Evolutionary conservation across 495 filamentous ascomycete species (phyloP), one percentile per base, ranked within the genome.

Genomic region (Penicillium psychrofluorescens): DNA sequence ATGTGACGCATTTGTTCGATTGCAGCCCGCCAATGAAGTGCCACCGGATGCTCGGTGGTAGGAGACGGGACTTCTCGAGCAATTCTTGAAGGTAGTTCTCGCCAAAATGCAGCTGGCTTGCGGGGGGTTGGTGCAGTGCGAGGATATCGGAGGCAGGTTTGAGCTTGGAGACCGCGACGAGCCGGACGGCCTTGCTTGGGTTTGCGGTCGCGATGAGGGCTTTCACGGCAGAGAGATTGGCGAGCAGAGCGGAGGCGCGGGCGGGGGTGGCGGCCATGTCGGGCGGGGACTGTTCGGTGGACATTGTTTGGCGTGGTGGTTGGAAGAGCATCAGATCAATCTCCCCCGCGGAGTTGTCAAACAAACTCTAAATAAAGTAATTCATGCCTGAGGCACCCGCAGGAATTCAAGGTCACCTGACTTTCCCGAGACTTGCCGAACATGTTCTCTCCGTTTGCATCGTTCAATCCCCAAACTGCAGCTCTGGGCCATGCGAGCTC

Each of bases 51-150:
- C 68, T 75, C 0, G 85, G 80, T 0, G 92, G 92, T 6, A 97
- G 78, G 13, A 89, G 54, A 8, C 76, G 70, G 9, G 90, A 85
- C 67, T 98, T 98, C 61, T 91, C 80, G 39, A 78, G 68, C 35
- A 98, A 81, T 59, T 98, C 92, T 67, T 96, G 90, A 11, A 86
- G 75, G 72, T 98, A 98, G 70, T 98, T 98, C 67, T 98, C 92
- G 49, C 92, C 92, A 63, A 96, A 96, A 66, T 97, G 89, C 40
- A 71, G 52, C 35, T 95, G 90, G 1, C 55, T 37, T 13, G 70
- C 62, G 0, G 75, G 71, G 1, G 74, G 53, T 45, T 79, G 68
- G 69, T 94, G 84, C 2, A 98, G 75, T 39, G 87, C 81, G 35
- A 95, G 73, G 56, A 96, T 81, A 67, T 97, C 94, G 42, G 84